Percentiles rank a stretch among this genome's conserved stretches.
phyloP scores from a whole-genome alignment of 768 basidiomycete species.

The Phanerodontia chrysosporium region DNA sequence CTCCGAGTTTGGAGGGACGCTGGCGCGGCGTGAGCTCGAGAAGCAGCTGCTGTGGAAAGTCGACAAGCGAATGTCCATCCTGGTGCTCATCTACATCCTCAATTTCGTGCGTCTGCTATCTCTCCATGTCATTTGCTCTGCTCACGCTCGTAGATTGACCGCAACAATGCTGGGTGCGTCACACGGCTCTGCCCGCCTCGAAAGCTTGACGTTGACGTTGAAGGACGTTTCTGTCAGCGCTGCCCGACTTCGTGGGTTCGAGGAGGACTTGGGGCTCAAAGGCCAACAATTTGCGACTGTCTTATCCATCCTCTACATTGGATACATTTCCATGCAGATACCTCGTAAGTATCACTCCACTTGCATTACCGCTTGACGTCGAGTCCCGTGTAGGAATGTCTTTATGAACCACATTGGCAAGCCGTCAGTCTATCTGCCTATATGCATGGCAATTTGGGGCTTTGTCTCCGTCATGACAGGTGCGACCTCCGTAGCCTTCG shows the following conservation, averaged over 20 bases:
- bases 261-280: slow-evolving; percentile 58
- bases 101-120: slow-evolving; percentile 37
- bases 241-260: slow-evolving; percentile 69
- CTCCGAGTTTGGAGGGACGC: slow-evolving; percentile 31
- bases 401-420: slow-evolving; percentile 61
- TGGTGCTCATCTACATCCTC: slow-evolving; percentile 41
- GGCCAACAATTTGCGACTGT: slow-evolving; percentile 68
- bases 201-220: too few species aligned
- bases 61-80: slow-evolving; percentile 39
- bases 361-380: background rate
- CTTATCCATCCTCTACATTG: slow-evolving; percentile 63
- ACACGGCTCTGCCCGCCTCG: background rate
- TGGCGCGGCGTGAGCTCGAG: slow-evolving; percentile 35
- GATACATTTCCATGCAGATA: slow-evolving; percentile 77
- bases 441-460: slow-evolving; percentile 64
- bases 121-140: background rate
- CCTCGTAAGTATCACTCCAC: slow-evolving; percentile 44
- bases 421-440: slow-evolving; percentile 64
- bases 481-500: background rate
- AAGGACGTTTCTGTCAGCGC: slow-evolving; percentile 33
- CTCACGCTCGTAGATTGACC: slow-evolving; percentile 45
- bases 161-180: slow-evolving; percentile 64
- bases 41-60: slow-evolving; percentile 38
- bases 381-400: slow-evolving; percentile 49
- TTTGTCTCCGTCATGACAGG: slow-evolving; percentile 47